Evolutionary conservation across 768 basidiomycete species (phyloP), one percentile per base, ranked within the genome.

Genomic region (Tulasnella sp.): DNA sequence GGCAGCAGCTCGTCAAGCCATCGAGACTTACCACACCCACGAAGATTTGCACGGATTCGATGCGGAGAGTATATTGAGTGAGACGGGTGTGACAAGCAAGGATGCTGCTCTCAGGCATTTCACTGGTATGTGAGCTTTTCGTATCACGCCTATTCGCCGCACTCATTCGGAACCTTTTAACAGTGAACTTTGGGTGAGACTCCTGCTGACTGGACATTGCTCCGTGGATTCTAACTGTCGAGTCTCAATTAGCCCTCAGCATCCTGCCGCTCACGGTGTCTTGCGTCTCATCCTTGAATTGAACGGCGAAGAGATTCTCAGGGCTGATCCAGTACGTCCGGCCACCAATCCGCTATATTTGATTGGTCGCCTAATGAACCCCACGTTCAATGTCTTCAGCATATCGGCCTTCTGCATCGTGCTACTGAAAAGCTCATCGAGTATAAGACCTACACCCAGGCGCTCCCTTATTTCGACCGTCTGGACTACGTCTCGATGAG

Each of bases 401-500:
- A 99, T 82, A 92, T 99, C 82, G 98, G 98, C 77, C 88, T 99
- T 35, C 89, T 99, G 70, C 98, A 99, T 85, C 91, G 98, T 81
- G 98, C 97, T 29, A 99, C 97, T 26, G 98, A 99, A 85, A 99
- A 99, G 85, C 88, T 99, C 74, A 99, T 99, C 80, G 98, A 99
- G 85, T 97, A 96, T 89, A 99, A 99, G 87, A 98, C 92, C 0
- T 99, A 99, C 83, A 93, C 91, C 6, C 98, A 99, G 86, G 98
- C 98, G 0, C 86, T 99, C 26, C 98, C 98, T 0, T 99, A 99
- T 86, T 99, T 99, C 83, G 98, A 99, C 84, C 95, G 98, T 82
- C 88, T 99, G 79, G 98, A 99, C 87, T 99, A 99, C 82, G 97
- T 99, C 75, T 98, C 97, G 72, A 99, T 98, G 98, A 99, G 95